These are phyloP conservation scores for Cinnamomum micranthum DNA, from an alignment of 164 flowering plant species.

Conservation along the genomic window DNA sequence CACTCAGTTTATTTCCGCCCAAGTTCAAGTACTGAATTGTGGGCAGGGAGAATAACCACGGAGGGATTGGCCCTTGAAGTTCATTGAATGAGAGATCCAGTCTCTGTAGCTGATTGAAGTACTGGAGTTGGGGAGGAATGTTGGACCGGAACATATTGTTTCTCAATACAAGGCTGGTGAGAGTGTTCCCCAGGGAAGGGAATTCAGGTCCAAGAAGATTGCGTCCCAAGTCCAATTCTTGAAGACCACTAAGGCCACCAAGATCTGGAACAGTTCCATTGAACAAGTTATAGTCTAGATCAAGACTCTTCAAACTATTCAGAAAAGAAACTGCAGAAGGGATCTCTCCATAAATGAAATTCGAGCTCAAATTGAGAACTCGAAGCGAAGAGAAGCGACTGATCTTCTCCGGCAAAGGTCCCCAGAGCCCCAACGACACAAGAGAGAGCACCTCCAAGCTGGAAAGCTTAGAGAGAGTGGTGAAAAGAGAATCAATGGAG, in stretches of 20 bases:
- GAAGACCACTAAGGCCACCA: conserved; percentile 29
- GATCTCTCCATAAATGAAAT: conserved; percentile 58
- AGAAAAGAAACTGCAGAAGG: conserved; percentile 38
- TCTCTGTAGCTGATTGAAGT: conserved; percentile 33
- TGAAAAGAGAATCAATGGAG: conserved; percentile 67
- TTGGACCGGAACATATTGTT: conserved; percentile 57
- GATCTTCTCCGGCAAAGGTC: conserved; percentile 60
- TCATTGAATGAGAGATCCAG: conserved; percentile 60
- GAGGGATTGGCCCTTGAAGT: conserved; percentile 53
- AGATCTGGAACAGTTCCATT: conserved; percentile 79
- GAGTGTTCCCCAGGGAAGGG: conserved; percentile 46
- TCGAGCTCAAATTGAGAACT: conserved; percentile 65
- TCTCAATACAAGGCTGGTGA: conserved; percentile 38
- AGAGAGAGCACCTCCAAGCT: conserved; percentile 50
- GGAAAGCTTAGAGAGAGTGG: conserved; percentile 62
- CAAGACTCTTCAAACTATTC: conserved; percentile 40
- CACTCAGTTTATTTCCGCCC: conserved; percentile 56
- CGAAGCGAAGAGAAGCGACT: conserved; percentile 47
- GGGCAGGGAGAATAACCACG: conserved; percentile 52
- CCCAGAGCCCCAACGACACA: conserved; percentile 84
- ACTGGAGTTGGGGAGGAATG: conserved; percentile 37
- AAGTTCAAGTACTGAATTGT: conserved; percentile 51
- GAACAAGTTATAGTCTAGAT: conserved; percentile 58
- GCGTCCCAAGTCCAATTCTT: conserved; percentile 56
- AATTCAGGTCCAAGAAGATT: conserved; percentile 59